Base-by-base conservation (phyloP, 495 filamentous ascomycete species). In the Talaromyces thailandensis region DNA sequence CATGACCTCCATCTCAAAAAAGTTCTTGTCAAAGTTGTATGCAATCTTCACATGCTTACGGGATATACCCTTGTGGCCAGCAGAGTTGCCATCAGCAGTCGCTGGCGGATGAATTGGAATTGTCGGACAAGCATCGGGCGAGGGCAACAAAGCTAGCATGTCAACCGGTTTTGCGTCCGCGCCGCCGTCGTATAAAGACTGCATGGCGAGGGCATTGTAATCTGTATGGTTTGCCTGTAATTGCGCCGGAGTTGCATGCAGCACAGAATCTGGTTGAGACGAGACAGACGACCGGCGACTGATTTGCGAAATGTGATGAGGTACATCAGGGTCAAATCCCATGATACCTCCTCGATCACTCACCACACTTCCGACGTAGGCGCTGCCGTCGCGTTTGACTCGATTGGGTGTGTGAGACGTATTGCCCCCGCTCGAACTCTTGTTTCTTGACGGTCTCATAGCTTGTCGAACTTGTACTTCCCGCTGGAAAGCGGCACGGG, bases 1-100 rank as follows among this genome's bases (percentile, higher is more conserved):
- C 67, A 93, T 76, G 3, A 95, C 85, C 43, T 88, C 79, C 66
- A 94, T 84, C 68, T 95, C 87, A 63, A 93, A 98, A 14, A 86
- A 71, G 60, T 86, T 82, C 64, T 81, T 82, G 23, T 86, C 81
- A 63, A 86, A 86, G 67, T 93, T 92, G 71, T 90, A 98, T 12
- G 84, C 73, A 59, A 98, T 92, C 67, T 85, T 88, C 37, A 92
- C 83, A 71, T 98, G 94, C 68, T 88, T 81, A 43, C 93, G 83
- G 6, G 93, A 96, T 37, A 98, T 97, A 14, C 78, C 77, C 59
- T 82, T 83, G 50, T 84, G 77, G 3, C 79, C 78, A 25, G 84
- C 86, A 59, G 88, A 88, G 56, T 76, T 86, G 56, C 81, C 83
- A 57, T 80, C 82, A 50, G 82, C 76, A 31, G 86, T 86, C 6